A percentile compares a stretch with the other conserved stretches of the same genome.
Conservation (phyloP, 768 basidiomycete species). For the Candolleomyces efflorescens region DNA sequence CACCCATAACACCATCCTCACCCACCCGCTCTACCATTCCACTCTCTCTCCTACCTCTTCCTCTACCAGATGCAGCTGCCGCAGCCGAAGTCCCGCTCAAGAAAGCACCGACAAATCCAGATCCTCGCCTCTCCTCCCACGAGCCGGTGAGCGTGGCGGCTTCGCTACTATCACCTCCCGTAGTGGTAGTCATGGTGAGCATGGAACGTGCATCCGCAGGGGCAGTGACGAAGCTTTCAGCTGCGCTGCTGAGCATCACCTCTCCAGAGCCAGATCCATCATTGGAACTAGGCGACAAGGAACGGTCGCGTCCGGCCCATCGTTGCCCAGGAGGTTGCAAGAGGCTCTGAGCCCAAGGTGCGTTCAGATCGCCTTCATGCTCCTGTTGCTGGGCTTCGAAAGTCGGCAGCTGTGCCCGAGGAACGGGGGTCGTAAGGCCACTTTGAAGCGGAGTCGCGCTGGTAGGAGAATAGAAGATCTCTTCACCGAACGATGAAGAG, state of each 20-base stretch:
- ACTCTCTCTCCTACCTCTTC: constrained; percentile 4
- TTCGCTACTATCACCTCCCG: constrained; percentile 2
- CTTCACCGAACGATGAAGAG: not conserved
- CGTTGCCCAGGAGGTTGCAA: constrained; percentile 19
- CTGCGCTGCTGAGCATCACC: constrained; percentile 54
- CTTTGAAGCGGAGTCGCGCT: constrained; percentile 4
- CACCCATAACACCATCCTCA: constrained; percentile 2
- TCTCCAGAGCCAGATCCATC: not conserved
- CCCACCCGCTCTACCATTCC: constrained; percentile 9
- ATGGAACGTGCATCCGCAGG: constrained; percentile 22
- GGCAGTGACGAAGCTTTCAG: constrained; percentile 64
- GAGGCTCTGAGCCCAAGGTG: constrained; percentile 19
- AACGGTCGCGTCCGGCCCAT: constrained; percentile 7
- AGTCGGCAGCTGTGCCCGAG: not conserved
- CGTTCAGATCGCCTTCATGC: constrained; percentile 18
- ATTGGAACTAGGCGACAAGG: not conserved
- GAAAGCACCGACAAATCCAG: constrained; percentile 6
- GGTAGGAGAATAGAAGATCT: not conserved
- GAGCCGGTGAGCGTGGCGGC: constrained; percentile 3
- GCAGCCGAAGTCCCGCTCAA: not conserved
- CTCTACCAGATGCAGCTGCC: not conserved
- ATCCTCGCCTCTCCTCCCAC: constrained; percentile 2
- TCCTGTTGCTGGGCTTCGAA: constrained; percentile 7
- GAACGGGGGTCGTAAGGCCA: constrained; percentile 1
- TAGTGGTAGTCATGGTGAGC: constrained; percentile 1